Evolutionary conservation across 495 filamentous ascomycete species (phyloP), one percentile per base, ranked within the genome.

Genomic region (Evansstolkia leycettana): DNA sequence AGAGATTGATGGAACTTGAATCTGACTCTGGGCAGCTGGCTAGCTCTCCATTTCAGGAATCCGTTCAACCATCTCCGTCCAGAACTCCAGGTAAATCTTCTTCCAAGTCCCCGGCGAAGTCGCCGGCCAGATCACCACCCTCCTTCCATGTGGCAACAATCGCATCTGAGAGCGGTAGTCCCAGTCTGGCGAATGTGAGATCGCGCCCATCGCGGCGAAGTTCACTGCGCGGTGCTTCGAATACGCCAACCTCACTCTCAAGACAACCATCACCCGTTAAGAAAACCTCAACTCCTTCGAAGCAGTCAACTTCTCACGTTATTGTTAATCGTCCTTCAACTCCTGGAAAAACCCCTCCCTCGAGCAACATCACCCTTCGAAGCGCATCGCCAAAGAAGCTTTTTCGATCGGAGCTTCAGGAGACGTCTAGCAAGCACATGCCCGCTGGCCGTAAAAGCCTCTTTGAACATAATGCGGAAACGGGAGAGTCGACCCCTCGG

Each of bases 141-240:
- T 41, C 45, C 7, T 54, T 48, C 24, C 58, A 64, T 30, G 43
- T 59, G 31, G 57, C 57, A 23, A 53, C 64, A 15, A 58, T 72
- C 30, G 65, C 67, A 3, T 73, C 70, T 18, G 78, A 78, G 35
- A 67, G 62, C 43, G 73, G 67, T 5, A 83, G 72, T 42, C 77
- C 77, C 20, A 72, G 66, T 30, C 26, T 74, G 27, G 64, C 71
- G 28, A 67, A 58, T 13, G 68, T 76, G 39, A 62, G 63, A 34
- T 67, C 71, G 11, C 62, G 66, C 42, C 65, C 61, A 5, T 54
- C 73, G 19, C 72, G 73, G 36, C 68, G 70, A 38, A 76, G 67
- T 37, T 48, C 54, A 36, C 47, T 45, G 7, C 51, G 46, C 40
- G 49, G 54, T 28, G 43, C 47, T 17, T 70, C 69, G 17, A 55